Conservation (phyloP, 1,284 basidiomycete species). For the Wolfiporia cocos region DNA sequence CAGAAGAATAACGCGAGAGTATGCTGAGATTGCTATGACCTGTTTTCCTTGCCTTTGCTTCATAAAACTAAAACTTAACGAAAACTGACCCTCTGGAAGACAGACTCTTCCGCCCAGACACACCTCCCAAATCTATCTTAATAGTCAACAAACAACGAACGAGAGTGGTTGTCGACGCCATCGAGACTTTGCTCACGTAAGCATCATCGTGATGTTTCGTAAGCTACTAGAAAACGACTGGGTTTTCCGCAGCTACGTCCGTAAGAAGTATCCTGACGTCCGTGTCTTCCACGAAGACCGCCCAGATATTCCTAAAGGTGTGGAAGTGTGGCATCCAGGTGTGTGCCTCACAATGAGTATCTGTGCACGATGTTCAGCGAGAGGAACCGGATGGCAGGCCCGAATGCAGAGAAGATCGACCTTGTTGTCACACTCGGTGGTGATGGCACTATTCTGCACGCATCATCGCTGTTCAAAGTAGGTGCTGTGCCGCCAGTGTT, state of each 20-base stretch:
- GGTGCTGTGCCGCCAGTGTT: conserved; percentile 92
- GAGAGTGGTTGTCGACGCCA: conserved; percentile 66
- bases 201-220: conserved; percentile 16
- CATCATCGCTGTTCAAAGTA: conserved; percentile 85
- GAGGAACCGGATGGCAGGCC: conserved; percentile 29
- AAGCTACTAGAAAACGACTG: neutral
- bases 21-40: neutral
- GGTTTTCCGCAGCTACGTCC: conserved; percentile 47
- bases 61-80: neutral
- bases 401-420: conserved; percentile 60
- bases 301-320: conserved; percentile 58
- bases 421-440: conserved; percentile 91
- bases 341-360: conserved; percentile 1
- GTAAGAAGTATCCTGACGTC: conserved; percentile 60
- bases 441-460: conserved; percentile 94
- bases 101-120: neutral
- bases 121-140: conserved; percentile 42
- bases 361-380: neutral
- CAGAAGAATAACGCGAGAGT: no score
- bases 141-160: conserved; percentile 75
- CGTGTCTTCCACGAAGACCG: conserved; percentile 72
- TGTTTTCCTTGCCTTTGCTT: neutral
- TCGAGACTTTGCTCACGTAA: conserved; percentile 63
- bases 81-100: neutral
- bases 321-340: conserved; percentile 62